Evolutionary conservation across 176 grass and related monocot genomes (phyloP).

Genomic region (Aegilops sharonensis): DNA sequence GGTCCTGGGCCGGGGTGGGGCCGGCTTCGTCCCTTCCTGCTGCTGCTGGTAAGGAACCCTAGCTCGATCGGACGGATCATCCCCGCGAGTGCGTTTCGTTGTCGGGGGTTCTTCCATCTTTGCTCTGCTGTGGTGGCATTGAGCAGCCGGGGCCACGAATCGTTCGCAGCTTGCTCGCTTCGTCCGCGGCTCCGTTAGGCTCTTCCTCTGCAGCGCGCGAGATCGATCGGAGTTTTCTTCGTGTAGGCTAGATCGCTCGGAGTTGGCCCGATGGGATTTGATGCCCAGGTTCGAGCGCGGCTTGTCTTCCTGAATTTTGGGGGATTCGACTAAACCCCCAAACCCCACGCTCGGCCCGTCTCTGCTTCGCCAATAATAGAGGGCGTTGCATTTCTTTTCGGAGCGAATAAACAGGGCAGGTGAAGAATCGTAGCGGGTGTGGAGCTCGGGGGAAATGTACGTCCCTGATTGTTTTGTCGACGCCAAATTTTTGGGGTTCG

Average conservation of each 20-base stretch:
- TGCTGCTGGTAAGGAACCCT: slow-evolving; percentile 12
- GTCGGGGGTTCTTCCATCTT: background rate
- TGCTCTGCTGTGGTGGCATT: background rate
- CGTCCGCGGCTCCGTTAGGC: background rate
- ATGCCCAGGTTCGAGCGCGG: background rate
- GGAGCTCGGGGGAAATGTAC: background rate
- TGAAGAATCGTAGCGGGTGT: background rate
- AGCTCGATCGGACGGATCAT: background rate
- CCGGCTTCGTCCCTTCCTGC: background rate
- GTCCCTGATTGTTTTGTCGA: background rate
- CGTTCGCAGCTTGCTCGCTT: background rate
- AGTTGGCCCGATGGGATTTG: background rate
- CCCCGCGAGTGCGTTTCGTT: background rate
- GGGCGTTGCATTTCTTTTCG: background rate
- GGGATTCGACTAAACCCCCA: background rate
- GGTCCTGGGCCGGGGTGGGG: background rate
- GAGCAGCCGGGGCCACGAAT: background rate
- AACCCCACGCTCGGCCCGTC: background rate
- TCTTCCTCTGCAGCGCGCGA: background rate
- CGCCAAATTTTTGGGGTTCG: background rate
- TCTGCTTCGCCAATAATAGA: background rate
- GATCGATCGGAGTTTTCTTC: background rate
- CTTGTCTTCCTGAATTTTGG: too few relatives aligned
- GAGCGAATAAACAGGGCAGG: background rate
- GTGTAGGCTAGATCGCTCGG: background rate